Evolutionary conservation across 192 early-diverging fungal species (phyloP).

Genomic region (Phycomyces nitens): DNA sequence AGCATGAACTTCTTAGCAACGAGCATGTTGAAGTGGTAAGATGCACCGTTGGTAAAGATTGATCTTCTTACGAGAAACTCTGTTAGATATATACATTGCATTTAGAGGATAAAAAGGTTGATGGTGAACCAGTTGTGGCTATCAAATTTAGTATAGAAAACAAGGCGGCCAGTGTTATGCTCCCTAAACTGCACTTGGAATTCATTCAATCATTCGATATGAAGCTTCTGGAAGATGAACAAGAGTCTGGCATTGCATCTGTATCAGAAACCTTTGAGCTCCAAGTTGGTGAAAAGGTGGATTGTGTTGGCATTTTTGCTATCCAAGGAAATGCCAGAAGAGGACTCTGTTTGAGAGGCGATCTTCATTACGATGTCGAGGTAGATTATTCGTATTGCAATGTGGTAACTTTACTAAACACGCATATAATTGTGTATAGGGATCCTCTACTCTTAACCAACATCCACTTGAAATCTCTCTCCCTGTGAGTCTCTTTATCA

Average conservation of each 20-base stretch:
- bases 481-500: conserved; percentile 47
- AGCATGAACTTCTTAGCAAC: neutral
- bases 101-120: conserved; percentile 27
- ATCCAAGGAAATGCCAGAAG: conserved; percentile 23
- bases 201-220: conserved; percentile 31
- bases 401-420: neutral
- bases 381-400: conserved; percentile 8
- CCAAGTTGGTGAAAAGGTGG: conserved; percentile 20
- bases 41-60: neutral
- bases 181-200: conserved; percentile 21
- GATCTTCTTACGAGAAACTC: neutral
- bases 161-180: conserved; percentile 6
- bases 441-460: conserved; percentile 6
- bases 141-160: conserved; percentile 23
- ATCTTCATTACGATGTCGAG: conserved; percentile 32
- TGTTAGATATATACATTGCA: conserved; percentile 9
- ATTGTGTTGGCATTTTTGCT: conserved; percentile 21
- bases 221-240: conserved; percentile 3
- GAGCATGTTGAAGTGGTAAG: conserved; percentile 1
- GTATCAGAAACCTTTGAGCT: conserved; percentile 30
- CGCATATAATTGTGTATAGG: neutral
- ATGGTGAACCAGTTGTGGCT: neutral
- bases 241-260: conserved; percentile 9
- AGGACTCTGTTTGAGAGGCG: conserved; percentile 30
- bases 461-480: conserved; percentile 42